phyloP scores from a whole-genome alignment of 2,329 filamentous ascomycete species.

The Coniochaeta sp. region DNA sequence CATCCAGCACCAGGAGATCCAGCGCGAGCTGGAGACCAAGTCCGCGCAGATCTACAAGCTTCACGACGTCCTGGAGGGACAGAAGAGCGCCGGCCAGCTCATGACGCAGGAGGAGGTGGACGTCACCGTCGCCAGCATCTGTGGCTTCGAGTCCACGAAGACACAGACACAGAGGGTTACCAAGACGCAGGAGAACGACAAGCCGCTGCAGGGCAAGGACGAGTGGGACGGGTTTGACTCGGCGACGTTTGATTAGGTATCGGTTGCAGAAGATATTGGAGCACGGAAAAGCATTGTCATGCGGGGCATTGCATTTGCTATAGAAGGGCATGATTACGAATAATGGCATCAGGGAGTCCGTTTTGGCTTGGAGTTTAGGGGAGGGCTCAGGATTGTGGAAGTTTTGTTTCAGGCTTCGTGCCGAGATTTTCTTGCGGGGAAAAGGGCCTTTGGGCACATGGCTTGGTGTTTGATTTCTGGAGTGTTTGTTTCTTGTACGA shows the following conservation, averaged over 20 bases:
- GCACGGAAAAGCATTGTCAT: background rate
- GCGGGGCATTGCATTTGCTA: background rate
- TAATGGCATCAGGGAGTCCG: background rate
- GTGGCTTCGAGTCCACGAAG: conserved; percentile 13
- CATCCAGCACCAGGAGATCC: conserved; percentile 52
- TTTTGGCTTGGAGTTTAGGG: background rate
- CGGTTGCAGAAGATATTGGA: background rate
- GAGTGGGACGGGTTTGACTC: background rate
- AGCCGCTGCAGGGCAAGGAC: background rate
- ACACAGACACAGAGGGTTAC: background rate
- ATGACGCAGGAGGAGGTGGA: conserved; percentile 59
- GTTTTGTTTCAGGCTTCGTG: background rate
- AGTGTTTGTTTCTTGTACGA: background rate
- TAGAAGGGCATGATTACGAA: background rate
- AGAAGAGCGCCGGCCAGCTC: conserved; percentile 57
- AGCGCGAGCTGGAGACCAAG: conserved; percentile 63
- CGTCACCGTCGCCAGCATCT: conserved; percentile 52
- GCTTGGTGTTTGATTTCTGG: background rate
- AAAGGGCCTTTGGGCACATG: background rate
- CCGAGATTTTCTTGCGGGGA: background rate
- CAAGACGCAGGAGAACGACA: conserved; percentile 1
- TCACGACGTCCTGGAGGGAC: conserved; percentile 77
- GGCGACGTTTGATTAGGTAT: background rate
- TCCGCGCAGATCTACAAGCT: conserved; percentile 75
- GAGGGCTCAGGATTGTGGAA: background rate